phyloP scores from a whole-genome alignment of 306 rosid species.

The Myrica gale region DNA sequence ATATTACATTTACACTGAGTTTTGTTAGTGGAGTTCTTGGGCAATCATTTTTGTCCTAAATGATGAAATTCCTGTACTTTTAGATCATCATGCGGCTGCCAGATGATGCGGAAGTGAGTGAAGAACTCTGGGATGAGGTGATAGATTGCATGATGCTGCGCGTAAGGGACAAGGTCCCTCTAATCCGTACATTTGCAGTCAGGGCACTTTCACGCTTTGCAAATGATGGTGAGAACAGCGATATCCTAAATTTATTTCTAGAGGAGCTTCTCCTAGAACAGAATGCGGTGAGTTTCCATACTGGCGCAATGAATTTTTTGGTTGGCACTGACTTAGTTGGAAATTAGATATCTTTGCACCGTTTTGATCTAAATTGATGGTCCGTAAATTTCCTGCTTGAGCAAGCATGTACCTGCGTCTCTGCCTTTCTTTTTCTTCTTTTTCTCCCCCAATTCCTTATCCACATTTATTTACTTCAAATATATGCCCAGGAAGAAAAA shows the following conservation, averaged over 20 bases:
- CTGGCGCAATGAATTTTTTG: constrained; percentile 17
- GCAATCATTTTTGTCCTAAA: background rate
- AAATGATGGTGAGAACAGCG: constrained; percentile 69
- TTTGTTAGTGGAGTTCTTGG: background rate
- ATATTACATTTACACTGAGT: background rate
- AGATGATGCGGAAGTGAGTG: constrained; percentile 89
- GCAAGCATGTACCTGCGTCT: background rate
- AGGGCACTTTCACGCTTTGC: constrained; percentile 96
- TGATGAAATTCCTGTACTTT: constrained; percentile 25
- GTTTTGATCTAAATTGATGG: background rate
- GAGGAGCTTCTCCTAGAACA: constrained; percentile 71
- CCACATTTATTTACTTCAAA: background rate
- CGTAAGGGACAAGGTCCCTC: constrained; percentile 67
- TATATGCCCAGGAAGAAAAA: background rate
- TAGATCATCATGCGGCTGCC: constrained; percentile 88
- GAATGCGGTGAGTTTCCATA: constrained; percentile 59
- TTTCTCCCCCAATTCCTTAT: background rate
- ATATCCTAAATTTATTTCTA: constrained; percentile 71
- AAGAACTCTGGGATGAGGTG: constrained; percentile 85
- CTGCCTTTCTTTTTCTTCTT: background rate
- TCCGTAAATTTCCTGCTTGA: background rate
- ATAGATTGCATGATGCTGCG: constrained; percentile 78
- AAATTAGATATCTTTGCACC: background rate
- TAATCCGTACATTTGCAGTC: constrained; percentile 73
- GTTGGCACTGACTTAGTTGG: background rate